Evolutionary conservation across 306 rosid species (phyloP).

Genomic region (Rosa rugosa): DNA sequence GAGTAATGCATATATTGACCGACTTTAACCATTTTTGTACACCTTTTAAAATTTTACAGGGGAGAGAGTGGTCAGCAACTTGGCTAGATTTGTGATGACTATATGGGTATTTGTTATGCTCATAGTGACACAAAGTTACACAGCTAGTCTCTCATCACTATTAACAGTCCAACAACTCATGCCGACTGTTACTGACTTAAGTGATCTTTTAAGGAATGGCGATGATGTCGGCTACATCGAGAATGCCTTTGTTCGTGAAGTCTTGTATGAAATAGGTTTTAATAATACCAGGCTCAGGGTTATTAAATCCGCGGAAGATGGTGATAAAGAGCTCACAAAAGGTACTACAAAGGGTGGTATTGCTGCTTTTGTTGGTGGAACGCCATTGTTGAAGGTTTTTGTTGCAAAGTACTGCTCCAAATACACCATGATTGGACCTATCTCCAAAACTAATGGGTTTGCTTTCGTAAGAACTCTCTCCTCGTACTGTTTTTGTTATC

Average conservation of each 20-base stretch:
- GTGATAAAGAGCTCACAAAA: not conserved
- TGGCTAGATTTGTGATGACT: constrained; percentile 53
- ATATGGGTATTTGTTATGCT: constrained; percentile 71
- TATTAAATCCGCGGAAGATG: too few species aligned
- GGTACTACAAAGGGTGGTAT: constrained; percentile 38
- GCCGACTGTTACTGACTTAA: constrained; percentile 40
- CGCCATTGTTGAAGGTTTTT: constrained; percentile 23
- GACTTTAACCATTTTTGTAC: too few species aligned
- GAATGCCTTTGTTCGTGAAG: constrained; percentile 38
- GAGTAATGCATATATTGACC: too few species aligned
- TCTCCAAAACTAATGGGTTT: constrained; percentile 26
- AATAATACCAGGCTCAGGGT: too few species aligned
- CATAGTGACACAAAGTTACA: constrained; percentile 61
- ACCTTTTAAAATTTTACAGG: constrained; percentile 20
- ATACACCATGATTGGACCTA: constrained; percentile 25
- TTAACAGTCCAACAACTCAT: constrained; percentile 49
- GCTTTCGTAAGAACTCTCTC: constrained; percentile 36
- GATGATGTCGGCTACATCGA: constrained; percentile 49
- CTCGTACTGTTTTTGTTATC: too few species aligned
- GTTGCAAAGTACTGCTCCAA: constrained; percentile 32
- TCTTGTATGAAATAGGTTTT: too few species aligned
- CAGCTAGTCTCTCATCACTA: constrained; percentile 58
- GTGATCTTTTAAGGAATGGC: constrained; percentile 30
- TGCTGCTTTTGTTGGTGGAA: constrained; percentile 37
- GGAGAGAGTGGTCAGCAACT: constrained; percentile 62